phyloP scores from a whole-genome alignment of 2,329 filamentous ascomycete species.

The Fusarium praegraminearum region DNA sequence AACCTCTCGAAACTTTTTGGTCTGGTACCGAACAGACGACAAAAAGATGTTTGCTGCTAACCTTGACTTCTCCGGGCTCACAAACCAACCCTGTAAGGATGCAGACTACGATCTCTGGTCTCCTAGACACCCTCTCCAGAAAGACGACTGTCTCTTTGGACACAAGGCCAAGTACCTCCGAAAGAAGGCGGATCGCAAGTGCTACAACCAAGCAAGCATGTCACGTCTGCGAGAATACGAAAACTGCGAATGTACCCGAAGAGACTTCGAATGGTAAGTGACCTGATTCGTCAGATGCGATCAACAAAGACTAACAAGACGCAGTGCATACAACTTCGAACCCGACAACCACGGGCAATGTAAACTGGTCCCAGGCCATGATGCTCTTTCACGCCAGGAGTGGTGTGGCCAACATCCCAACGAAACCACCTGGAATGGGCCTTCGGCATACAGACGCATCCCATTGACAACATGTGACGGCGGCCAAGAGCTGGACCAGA shows the following conservation, averaged over 20 bases:
- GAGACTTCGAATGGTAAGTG: conserved; percentile 91
- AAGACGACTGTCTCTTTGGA: conserved; percentile 89
- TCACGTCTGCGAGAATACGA: conserved; percentile 76
- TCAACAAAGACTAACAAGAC: conserved; percentile 24
- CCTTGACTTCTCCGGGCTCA: conserved; percentile 87
- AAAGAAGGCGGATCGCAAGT: conserved; percentile 82
- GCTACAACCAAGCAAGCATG: conserved; percentile 83
- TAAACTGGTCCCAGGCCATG: conserved; percentile 77
- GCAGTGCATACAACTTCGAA: conserved; percentile 95
- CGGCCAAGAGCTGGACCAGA: conserved; percentile 80
- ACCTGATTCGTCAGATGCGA: background rate
- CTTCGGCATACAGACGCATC: conserved; percentile 89
- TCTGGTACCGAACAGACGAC: conserved; percentile 78
- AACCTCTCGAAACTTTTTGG: conserved; percentile 87
- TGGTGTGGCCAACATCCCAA: conserved; percentile 73
- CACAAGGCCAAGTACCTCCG: conserved; percentile 90
- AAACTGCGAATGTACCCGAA: conserved; percentile 85
- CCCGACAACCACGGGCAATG: conserved; percentile 82
- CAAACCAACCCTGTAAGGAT: conserved; percentile 75
- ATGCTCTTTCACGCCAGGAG: conserved; percentile 65
- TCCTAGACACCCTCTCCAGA: conserved; percentile 82
- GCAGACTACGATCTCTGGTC: conserved; percentile 88
- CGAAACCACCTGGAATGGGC: conserved; percentile 81
- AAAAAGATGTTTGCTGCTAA: conserved; percentile 79
- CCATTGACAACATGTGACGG: conserved; percentile 88